Conservation (phyloP, 805 yeast species). For the Candida vartiovaarae region DNA sequence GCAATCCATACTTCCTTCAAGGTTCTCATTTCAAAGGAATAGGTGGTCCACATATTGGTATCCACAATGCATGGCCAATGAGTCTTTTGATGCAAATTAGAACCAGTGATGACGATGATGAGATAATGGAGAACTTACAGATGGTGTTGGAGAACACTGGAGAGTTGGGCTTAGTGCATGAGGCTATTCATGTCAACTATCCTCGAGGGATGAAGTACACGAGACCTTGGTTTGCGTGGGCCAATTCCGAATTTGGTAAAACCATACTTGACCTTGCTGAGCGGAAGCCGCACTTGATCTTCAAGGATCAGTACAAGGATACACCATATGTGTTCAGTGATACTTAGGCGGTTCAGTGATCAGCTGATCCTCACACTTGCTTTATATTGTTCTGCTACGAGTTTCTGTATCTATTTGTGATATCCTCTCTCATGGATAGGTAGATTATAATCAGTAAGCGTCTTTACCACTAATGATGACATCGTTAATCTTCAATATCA, state of each 20-base stretch:
- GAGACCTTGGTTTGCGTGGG: constrained; percentile 93
- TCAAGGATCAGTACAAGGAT: constrained; percentile 33
- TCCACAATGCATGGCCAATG: constrained; percentile 87
- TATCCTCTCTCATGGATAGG: no score
- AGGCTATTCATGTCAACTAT: constrained; percentile 61
- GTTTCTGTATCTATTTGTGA: no score
- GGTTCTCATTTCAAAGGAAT: constrained; percentile 67
- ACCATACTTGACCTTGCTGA: constrained; percentile 71
- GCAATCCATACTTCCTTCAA: constrained; percentile 70
- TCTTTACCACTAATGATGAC: constrained; percentile 89
- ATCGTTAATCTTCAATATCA: constrained; percentile 95
- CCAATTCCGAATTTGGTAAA: constrained; percentile 85
- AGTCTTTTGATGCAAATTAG: constrained; percentile 67
- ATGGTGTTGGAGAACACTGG: constrained; percentile 56
- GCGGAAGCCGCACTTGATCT: constrained; percentile 66
- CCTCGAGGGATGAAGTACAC: constrained; percentile 46
- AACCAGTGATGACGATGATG: constrained; percentile 66
- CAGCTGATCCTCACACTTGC: no score
- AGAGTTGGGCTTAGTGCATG: constrained; percentile 79
- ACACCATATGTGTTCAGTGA: constrained; percentile 5
- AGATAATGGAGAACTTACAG: constrained; percentile 45
- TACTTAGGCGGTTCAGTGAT: no score
- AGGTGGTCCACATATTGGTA: constrained; percentile 90
- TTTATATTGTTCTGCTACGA: no score
- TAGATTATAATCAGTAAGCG: constrained; percentile 36